These are phyloP conservation scores for Colletotrichum aenigma DNA, from an alignment of 2,329 filamentous ascomycete species.

Conservation along the genomic window DNA sequence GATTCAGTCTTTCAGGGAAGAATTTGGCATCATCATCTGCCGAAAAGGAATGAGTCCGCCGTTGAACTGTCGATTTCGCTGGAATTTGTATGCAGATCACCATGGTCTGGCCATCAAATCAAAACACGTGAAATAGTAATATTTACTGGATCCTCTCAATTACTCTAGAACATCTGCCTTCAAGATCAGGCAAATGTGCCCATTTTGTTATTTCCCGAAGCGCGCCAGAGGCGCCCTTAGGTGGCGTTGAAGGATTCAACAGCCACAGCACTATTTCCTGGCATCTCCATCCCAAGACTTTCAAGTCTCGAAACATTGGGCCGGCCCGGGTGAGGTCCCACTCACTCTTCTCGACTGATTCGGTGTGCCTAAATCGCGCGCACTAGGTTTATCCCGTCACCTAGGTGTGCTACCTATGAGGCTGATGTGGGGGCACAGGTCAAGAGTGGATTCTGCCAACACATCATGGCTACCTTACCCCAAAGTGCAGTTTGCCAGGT, in stretches of 20 bases:
- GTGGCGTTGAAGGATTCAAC: not conserved
- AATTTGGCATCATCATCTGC: not conserved
- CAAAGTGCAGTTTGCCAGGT: not conserved
- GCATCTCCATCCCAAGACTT: not conserved
- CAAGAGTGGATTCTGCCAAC: not conserved
- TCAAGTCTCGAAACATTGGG: not conserved
- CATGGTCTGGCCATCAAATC: not conserved
- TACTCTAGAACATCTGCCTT: not conserved
- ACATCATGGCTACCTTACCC: not conserved
- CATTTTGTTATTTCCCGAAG: not conserved
- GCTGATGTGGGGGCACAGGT: not conserved
- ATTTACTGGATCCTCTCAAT: not conserved
- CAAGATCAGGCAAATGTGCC: not conserved
- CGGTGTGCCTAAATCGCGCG: not conserved
- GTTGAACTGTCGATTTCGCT: not conserved
- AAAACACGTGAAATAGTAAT: not conserved
- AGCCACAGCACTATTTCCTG: not conserved
- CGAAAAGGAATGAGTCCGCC: not conserved
- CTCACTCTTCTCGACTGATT: not conserved
- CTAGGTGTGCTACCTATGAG: not conserved
- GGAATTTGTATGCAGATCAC: not conserved
- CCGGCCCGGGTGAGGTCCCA: not conserved
- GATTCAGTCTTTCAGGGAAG: not conserved
- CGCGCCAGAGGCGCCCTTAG: not conserved
- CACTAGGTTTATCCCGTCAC: not conserved